Conservation (phyloP, 257 asterid genomes). For the Leonotis leonurus region DNA sequence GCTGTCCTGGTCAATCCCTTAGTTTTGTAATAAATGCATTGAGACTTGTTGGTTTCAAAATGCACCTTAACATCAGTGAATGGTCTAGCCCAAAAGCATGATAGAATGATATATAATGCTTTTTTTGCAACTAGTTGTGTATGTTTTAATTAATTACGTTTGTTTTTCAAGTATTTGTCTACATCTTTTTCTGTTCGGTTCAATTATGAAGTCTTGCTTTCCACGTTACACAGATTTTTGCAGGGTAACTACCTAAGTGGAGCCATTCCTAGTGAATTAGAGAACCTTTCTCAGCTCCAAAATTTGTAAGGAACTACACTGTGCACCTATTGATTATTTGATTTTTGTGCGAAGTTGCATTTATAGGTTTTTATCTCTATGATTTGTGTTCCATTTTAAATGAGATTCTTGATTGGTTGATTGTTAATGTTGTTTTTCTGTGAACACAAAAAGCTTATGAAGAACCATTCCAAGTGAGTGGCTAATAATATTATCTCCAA, state of each 20-base stretch:
- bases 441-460: too few relatives aligned
- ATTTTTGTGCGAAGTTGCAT: neutral
- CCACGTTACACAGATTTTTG: conserved; percentile 57
- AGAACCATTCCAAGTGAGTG: too few relatives aligned
- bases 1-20: neutral
- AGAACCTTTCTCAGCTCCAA: conserved; percentile 72
- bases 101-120: conserved; percentile 2
- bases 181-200: conserved; percentile 11
- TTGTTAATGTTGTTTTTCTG: too few relatives aligned
- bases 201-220: conserved; percentile 8
- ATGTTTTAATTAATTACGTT: neutral
- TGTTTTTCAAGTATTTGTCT: neutral
- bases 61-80: neutral
- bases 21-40: neutral
- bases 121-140: too few relatives aligned
- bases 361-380: conserved; percentile 4
- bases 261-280: conserved; percentile 71
- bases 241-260: conserved; percentile 97
- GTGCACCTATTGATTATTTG: conserved; percentile 6
- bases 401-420: too few relatives aligned
- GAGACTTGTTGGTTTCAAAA: conserved; percentile 6
- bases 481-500: too few relatives aligned
- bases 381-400: conserved; percentile 5
- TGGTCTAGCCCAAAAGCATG: conserved; percentile 8
- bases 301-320: conserved; percentile 48